Conservation (phyloP, 1,139 yeast genomes). For the Candida dubliniensis region DNA sequence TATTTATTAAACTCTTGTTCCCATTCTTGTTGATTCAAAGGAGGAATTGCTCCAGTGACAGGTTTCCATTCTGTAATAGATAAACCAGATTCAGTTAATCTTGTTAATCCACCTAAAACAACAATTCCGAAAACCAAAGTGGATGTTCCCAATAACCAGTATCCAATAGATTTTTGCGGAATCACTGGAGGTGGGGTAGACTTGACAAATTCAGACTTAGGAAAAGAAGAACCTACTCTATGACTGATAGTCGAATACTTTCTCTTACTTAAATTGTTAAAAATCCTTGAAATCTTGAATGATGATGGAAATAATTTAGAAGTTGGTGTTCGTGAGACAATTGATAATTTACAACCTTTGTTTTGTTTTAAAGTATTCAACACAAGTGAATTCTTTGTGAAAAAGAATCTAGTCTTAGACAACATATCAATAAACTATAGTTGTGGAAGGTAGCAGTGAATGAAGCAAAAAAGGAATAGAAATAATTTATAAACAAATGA, state of each 20-base stretch:
- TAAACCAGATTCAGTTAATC: conserved; percentile 92
- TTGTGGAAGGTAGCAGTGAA: not conserved
- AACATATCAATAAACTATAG: conserved; percentile 20
- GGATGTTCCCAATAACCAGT: conserved; percentile 90
- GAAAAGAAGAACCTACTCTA: not conserved
- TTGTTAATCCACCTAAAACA: conserved; percentile 92
- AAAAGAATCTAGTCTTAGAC: conserved; percentile 44
- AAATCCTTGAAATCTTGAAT: conserved; percentile 6
- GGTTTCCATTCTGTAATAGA: conserved; percentile 99
- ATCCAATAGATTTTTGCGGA: conserved; percentile 64
- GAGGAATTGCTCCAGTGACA: conserved; percentile 92
- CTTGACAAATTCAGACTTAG: conserved; percentile 5
- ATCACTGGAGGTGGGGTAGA: conserved; percentile 18
- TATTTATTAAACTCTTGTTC: conserved; percentile 78
- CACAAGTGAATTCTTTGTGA: conserved; percentile 42
- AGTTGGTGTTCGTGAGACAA: conserved; percentile 5
- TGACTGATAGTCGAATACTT: conserved; percentile 8
- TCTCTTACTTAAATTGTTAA: conserved; percentile 8
- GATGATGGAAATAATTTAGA: conserved; percentile 1
- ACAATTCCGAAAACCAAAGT: conserved; percentile 92
- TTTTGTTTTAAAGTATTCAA: conserved; percentile 29
- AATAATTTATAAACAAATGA: not conserved
- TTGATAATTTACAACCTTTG: conserved; percentile 16
- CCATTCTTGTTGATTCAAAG: conserved; percentile 80
- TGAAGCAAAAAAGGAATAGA: not conserved